Percentiles rank a stretch among this genome's conserved stretches.
These are phyloP conservation scores for Fusarium sacchari DNA, from an alignment of 2,329 filamentous ascomycete species.

Conservation along the genomic window DNA sequence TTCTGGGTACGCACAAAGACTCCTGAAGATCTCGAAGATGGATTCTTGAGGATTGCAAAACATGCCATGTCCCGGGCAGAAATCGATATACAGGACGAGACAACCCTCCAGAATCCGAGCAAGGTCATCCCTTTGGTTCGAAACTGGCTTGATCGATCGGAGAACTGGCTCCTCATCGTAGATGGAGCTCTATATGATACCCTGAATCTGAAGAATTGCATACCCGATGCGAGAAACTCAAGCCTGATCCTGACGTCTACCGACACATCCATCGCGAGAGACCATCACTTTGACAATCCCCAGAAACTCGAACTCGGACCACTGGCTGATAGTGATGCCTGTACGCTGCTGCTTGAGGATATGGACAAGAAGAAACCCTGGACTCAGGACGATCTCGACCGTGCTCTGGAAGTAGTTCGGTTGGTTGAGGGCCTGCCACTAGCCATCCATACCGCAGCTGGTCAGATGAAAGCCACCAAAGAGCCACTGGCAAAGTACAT, in stretches of 20 bases:
- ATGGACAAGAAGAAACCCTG: conserved; percentile 39
- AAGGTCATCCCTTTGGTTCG: conserved; percentile 32
- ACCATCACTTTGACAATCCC: conserved; percentile 38
- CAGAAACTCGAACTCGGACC: conserved; percentile 38
- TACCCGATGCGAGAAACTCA: conserved; percentile 37
- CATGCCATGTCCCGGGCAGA: conserved; percentile 21
- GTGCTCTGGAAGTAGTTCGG: conserved; percentile 31
- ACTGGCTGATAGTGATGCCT: conserved; percentile 30
- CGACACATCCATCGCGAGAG: conserved; percentile 37
- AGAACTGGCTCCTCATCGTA: conserved; percentile 41
- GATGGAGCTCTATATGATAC: conserved; percentile 40
- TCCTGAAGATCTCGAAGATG: conserved; percentile 41
- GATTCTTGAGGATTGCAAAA: conserved; percentile 39
- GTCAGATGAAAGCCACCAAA: conserved; percentile 33
- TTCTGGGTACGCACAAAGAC: conserved; percentile 41
- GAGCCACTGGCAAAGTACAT: conserved; percentile 41
- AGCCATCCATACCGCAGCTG: conserved; percentile 36
- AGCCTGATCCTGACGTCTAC: conserved; percentile 41
- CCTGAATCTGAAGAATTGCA: conserved; percentile 23
- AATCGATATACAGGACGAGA: conserved; percentile 25
- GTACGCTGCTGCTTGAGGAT: conserved; percentile 34
- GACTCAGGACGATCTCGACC: conserved; percentile 33
- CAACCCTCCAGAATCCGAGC: conserved; percentile 20
- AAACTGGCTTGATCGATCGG: conserved; percentile 34
- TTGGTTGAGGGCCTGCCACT: conserved; percentile 36